Evolutionary conservation across 2,329 filamentous ascomycete genomes (phyloP).

Genomic region (Penicillium sumatraense): DNA sequence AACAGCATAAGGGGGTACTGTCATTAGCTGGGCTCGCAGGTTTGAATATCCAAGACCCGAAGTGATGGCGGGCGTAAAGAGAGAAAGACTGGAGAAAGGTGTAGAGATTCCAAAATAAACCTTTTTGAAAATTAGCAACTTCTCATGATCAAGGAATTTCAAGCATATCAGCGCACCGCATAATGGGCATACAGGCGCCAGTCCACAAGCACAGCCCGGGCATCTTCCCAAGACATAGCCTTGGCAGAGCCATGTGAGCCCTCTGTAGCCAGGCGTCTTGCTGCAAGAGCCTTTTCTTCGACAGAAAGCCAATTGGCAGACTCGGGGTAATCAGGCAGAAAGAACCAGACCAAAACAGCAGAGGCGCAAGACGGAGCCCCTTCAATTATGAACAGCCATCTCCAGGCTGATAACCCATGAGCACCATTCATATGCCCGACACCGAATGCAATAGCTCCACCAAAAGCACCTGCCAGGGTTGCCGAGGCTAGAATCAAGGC

Average conservation of each 20-base stretch:
- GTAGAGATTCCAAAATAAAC: slow-evolving; percentile 58
- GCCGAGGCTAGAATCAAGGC: slow-evolving; percentile 59
- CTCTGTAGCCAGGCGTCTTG: slow-evolving; percentile 47
- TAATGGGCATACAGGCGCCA: slow-evolving; percentile 60
- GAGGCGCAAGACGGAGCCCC: slow-evolving; percentile 45
- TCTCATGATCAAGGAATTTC: slow-evolving; percentile 46
- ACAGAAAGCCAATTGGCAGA: slow-evolving; percentile 51
- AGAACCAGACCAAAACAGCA: slow-evolving; percentile 49
- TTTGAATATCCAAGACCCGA: slow-evolving; percentile 60
- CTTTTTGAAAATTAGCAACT: slow-evolving; percentile 28
- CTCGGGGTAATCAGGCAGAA: slow-evolving; percentile 56
- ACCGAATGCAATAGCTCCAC: slow-evolving; percentile 60
- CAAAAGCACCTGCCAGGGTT: slow-evolving; percentile 60
- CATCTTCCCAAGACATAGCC: slow-evolving; percentile 54
- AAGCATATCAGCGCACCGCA: slow-evolving; percentile 40
- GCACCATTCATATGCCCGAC: slow-evolving; percentile 43
- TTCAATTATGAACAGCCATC: slow-evolving; percentile 55
- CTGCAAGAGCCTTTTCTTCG: slow-evolving; percentile 50
- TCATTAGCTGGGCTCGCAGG: slow-evolving; percentile 67
- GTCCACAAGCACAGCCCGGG: slow-evolving; percentile 53
- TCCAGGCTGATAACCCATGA: slow-evolving; percentile 43
- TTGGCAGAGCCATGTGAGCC: slow-evolving; percentile 40
- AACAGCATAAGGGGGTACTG: slow-evolving; percentile 67
- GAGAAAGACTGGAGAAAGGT: slow-evolving; percentile 63
- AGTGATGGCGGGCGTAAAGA: slow-evolving; percentile 69